These are phyloP conservation scores for Albatrellus sp. DNA, from an alignment of 1,284 basidiomycete species.

Conservation along the genomic window DNA sequence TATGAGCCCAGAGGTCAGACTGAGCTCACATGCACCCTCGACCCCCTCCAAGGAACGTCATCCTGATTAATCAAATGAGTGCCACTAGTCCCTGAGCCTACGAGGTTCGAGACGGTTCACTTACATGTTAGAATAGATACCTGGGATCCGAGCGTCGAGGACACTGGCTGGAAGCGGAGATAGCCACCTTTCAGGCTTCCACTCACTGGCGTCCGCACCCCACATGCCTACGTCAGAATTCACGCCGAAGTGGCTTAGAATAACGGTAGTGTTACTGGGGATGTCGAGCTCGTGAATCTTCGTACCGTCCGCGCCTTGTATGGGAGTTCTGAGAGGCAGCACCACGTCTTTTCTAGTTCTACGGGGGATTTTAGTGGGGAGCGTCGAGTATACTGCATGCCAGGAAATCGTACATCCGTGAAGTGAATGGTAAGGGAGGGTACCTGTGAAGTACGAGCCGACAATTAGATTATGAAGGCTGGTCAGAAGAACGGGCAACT, in stretches of 20 bases:
- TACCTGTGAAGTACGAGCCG: constrained; percentile 1
- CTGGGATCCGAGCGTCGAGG: constrained; percentile 1
- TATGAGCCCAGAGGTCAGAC: background rate
- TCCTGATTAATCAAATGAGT: background rate
- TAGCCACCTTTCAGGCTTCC: constrained; percentile 4
- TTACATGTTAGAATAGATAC: constrained; percentile 3
- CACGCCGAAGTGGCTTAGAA: background rate
- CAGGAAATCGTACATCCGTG: background rate
- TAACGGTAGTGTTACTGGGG: background rate
- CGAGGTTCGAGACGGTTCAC: background rate
- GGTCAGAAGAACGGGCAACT: background rate
- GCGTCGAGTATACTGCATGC: background rate
- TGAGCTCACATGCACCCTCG: constrained; percentile 2
- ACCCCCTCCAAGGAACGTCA: constrained; percentile 7
- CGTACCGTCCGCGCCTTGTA: background rate
- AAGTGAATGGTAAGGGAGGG: background rate
- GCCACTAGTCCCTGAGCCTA: background rate
- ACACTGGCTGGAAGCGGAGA: constrained; percentile 1
- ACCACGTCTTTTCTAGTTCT: background rate
- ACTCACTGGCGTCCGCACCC: constrained; percentile 2
- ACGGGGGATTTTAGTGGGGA: background rate
- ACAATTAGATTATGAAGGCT: background rate
- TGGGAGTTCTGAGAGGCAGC: background rate
- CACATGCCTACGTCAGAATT: constrained; percentile 2
- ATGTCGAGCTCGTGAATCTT: background rate